Evolutionary conservation across 352 stramenopile genomes (phyloP).

Genomic region (Globisporangium splendens): DNA sequence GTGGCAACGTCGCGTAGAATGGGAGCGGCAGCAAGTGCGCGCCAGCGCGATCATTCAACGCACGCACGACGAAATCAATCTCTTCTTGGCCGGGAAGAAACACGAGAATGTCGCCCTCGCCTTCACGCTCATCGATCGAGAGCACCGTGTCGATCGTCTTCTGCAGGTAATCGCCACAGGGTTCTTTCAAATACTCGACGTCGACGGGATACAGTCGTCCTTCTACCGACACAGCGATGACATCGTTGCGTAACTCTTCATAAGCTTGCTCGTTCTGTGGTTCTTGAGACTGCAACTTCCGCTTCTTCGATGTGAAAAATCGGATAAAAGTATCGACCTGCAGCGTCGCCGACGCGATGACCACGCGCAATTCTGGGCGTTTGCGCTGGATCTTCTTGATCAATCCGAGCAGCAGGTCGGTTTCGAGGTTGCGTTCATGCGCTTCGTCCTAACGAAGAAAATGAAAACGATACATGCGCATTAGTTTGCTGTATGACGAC

Average conservation of each 20-base stretch:
- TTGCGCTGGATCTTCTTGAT: constrained; percentile 95
- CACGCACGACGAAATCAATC: constrained; percentile 89
- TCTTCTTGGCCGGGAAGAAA: constrained; percentile 95
- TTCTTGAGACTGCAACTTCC: constrained; percentile 10
- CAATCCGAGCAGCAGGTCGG: constrained; percentile 92
- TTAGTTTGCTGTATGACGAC: too few relatives aligned
- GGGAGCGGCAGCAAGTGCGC: constrained; percentile 56
- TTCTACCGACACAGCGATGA: constrained; percentile 71
- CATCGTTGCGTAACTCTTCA: constrained; percentile 23
- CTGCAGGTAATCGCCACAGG: constrained; percentile 63
- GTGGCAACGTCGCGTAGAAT: constrained; percentile 92
- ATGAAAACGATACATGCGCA: too few relatives aligned
- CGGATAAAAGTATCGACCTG: constrained; percentile 86
- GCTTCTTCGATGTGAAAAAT: constrained; percentile 82
- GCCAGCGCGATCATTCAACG: constrained; percentile 42
- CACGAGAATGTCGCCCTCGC: constrained; percentile 91
- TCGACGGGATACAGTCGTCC: constrained; percentile 91
- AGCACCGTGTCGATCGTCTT: constrained; percentile 74
- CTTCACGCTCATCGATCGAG: constrained; percentile 64
- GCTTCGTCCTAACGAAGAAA: constrained; percentile 82
- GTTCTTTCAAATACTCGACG: constrained; percentile 83
- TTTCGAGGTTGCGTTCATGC: constrained; percentile 93
- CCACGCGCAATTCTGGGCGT: constrained; percentile 84
- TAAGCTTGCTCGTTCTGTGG: background rate
- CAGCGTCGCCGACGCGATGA: constrained; percentile 78